Evolutionary conservation across 2,329 filamentous ascomycete genomes (phyloP), one percentile per base, ranked within the genome.

Genomic region (Phymatotrichopsis omnivora): DNA sequence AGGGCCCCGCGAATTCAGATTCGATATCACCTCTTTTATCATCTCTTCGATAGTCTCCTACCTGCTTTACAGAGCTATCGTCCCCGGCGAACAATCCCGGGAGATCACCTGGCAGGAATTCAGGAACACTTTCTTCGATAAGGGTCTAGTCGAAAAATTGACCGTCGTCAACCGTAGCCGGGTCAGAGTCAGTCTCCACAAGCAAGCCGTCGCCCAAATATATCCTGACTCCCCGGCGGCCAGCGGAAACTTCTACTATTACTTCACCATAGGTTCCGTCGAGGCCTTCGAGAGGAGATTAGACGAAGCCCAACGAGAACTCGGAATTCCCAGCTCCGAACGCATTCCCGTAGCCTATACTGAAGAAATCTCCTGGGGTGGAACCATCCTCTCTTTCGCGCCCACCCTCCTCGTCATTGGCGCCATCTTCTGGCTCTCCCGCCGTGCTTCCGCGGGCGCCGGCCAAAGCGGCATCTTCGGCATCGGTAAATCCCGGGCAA

Each of bases 51-150:
- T 83, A 56, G 64, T 79, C 25, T 67, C 75, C 8, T 82, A 78
- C 60, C 68, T 82, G 44, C 61, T 78, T 36, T 80, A 77, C 63
- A 68, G 73, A 45, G 70, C 74, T 53, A 67, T 89, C 45, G 72
- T 85, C 47, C 79, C 79, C 3, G 72, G 73, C 16, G 78, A 82
- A 53, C 72, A 70, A 52, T 71, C 68, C 44, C 71, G 78, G 60
- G 89, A 98, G 62, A 95, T 98, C 48, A 96, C 91, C 44, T 98
- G 86, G 85, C 87, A 98, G 66, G 91, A 98, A 67, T 85, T 98
- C 67, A 74, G 84, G 53, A 87, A 78, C 57, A 91, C 85, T 24
- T 96, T 94, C 71, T 71, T 98, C 50, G 86, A 95, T 66, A 95
- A 93, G 70, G 91, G 91, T 6, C 73, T 98, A 19, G 87, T 98